Percentiles rank a stretch among this genome's conserved stretches.
Conservation (phyloP, 2,329 filamentous ascomycete species). For the Cladosporium sphaerospermum region DNA sequence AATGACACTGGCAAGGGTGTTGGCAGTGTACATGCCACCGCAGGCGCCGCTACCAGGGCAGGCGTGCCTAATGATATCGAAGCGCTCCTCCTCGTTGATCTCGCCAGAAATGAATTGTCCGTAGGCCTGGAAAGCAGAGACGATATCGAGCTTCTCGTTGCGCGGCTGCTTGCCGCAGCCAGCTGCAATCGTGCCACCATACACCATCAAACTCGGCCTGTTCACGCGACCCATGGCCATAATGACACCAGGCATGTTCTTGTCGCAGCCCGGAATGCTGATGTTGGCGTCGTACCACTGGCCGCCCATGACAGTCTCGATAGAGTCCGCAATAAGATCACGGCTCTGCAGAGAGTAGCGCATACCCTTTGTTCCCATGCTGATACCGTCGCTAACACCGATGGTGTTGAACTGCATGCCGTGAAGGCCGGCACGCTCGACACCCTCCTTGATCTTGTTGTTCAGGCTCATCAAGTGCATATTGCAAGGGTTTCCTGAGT, state of each 20-base stretch:
- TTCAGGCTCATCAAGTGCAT: slow-evolving; percentile 96
- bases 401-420: slow-evolving; percentile 99
- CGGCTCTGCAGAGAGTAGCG: slow-evolving; percentile 74
- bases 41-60: slow-evolving; percentile 80
- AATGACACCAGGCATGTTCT: slow-evolving; percentile 84
- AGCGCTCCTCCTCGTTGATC: slow-evolving; percentile 84
- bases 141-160: slow-evolving; percentile 68
- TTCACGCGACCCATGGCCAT: slow-evolving; percentile 91
- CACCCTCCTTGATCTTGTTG: slow-evolving; percentile 65
- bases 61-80: slow-evolving; percentile 89
- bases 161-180: slow-evolving; percentile 74
- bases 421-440: slow-evolving; percentile 67
- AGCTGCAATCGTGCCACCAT: slow-evolving; percentile 88
- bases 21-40: slow-evolving; percentile 65
- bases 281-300: slow-evolving; percentile 99
- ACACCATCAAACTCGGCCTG: slow-evolving; percentile 93
- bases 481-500: slow-evolving; percentile 96
- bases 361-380: slow-evolving; percentile 98
- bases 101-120: slow-evolving; percentile 89
- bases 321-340: slow-evolving; percentile 95
- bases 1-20: slow-evolving; percentile 48
- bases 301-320: slow-evolving; percentile 97
- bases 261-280: slow-evolving; percentile 95
- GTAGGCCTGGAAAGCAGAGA: slow-evolving; percentile 96
- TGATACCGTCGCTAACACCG: slow-evolving; percentile 94